Evolutionary conservation across 106 monocot genomes (phyloP).

Genomic region (Acorus gramineus): DNA sequence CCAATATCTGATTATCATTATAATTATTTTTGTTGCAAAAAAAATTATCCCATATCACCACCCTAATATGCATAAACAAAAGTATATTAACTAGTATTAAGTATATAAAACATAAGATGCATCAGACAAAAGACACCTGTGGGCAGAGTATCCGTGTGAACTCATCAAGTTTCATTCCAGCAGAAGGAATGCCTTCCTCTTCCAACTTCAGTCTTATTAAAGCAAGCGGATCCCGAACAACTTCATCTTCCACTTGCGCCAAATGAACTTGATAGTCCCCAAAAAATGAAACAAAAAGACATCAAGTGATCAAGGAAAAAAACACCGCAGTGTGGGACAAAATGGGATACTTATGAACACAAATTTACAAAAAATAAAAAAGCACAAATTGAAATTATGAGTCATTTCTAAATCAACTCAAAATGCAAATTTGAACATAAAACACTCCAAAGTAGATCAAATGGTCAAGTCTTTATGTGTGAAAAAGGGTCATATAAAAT

Average conservation of each 20-base stretch:
- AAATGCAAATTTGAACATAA: too few relatives aligned
- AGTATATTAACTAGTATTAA: too few relatives aligned
- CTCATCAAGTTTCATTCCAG: constrained; percentile 21
- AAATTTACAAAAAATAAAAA: neutral
- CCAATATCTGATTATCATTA: too few relatives aligned
- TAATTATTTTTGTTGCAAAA: too few relatives aligned
- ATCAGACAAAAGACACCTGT: constrained; percentile 22
- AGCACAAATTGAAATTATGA: too few relatives aligned
- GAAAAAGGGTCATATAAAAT: too few relatives aligned
- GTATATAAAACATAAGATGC: neutral
- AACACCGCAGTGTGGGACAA: neutral
- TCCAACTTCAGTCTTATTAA: constrained; percentile 23
- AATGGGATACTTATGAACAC: neutral
- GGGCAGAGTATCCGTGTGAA: constrained; percentile 31
- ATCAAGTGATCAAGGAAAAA: neutral
- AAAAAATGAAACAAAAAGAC: neutral
- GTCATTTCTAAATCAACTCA: too few relatives aligned
- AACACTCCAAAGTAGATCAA: too few relatives aligned
- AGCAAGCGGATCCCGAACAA: constrained; percentile 9
- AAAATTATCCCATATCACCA: too few relatives aligned
- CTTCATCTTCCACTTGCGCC: constrained; percentile 6
- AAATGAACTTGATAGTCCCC: constrained; percentile 5
- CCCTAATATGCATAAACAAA: too few relatives aligned
- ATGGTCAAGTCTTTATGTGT: too few relatives aligned
- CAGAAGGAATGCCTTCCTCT: constrained; percentile 29